Conservation (phyloP, 805 yeast genomes). For the Saccharomycopsis fodiens region DNA sequence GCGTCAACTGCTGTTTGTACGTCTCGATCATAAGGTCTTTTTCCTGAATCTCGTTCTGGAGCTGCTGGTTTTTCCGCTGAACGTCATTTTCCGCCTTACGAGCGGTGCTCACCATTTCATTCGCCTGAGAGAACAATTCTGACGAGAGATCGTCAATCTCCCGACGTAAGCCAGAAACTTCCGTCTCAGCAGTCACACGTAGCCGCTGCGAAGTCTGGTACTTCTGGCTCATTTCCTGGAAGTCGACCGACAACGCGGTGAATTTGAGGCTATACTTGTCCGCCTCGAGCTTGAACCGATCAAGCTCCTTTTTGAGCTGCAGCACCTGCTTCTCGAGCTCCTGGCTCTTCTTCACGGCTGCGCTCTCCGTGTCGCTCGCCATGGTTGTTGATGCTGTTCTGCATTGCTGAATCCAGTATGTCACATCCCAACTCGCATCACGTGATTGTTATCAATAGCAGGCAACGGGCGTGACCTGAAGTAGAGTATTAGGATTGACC, state of each 20-base stretch:
- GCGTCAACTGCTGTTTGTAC: slow-evolving; percentile 58
- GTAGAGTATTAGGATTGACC: too few relatives aligned
- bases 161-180: slow-evolving; percentile 50
- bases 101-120: slow-evolving; percentile 76
- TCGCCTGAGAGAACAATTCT: slow-evolving; percentile 76
- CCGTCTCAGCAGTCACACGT: slow-evolving; percentile 41
- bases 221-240: slow-evolving; percentile 16
- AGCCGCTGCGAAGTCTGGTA: slow-evolving; percentile 17
- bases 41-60: slow-evolving; percentile 51
- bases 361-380: slow-evolving; percentile 4
- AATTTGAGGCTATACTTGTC: slow-evolving; percentile 15
- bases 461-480: too few relatives aligned
- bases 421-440: too few relatives aligned
- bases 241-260: slow-evolving; percentile 16
- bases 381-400: background rate
- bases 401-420: background rate
- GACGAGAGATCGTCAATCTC: slow-evolving; percentile 79
- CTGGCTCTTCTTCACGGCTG: slow-evolving; percentile 3
- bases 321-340: slow-evolving; percentile 17
- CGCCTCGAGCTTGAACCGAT: slow-evolving; percentile 12
- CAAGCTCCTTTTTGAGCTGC: slow-evolving; percentile 15
- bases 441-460: too few relatives aligned
- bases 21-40: slow-evolving; percentile 59
- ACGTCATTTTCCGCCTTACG: slow-evolving; percentile 55
- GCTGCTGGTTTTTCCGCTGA: slow-evolving; percentile 49